A percentile compares a stretch with the other conserved stretches of the same genome.
These are phyloP conservation scores for Coemansia sp. DNA, from an alignment of 371 early-diverging fungal genomes.

Conservation along the genomic window DNA sequence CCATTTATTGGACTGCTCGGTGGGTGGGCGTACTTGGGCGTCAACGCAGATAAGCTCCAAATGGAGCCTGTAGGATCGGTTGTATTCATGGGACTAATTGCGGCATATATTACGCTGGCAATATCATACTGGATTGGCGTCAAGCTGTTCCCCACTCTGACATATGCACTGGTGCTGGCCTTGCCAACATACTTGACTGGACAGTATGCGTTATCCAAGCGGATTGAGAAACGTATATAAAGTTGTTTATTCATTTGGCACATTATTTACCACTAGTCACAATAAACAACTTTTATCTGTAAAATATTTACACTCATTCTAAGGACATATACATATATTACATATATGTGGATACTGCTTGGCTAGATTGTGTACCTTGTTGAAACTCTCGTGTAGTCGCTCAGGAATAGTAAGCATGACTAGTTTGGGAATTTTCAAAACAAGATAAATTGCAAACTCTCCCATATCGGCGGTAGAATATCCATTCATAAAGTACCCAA, in stretches of 20 bases:
- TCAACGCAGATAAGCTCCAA: conserved; percentile 24
- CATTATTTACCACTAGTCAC: not conserved
- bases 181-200: conserved; percentile 48
- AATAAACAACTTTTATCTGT: not conserved
- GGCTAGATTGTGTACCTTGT: not conserved
- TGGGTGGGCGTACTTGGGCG: conserved; percentile 42
- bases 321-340: not conserved
- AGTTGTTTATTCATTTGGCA: conserved; percentile 72
- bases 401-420: not conserved
- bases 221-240: conserved; percentile 15
- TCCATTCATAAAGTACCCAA: not conserved
- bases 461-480: not conserved
- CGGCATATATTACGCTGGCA: conserved; percentile 46
- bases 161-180: conserved; percentile 42
- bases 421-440: not conserved
- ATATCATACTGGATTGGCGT: conserved; percentile 52
- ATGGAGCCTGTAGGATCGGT: conserved; percentile 24
- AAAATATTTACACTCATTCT: not conserved
- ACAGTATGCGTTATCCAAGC: conserved; percentile 40
- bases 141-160: conserved; percentile 46
- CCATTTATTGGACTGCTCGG: conserved; percentile 33
- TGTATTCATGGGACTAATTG: conserved; percentile 40
- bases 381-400: not conserved
- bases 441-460: not conserved
- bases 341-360: not conserved